Evolutionary conservation across 2,329 filamentous ascomycete species (phyloP).

Genomic region (Coniochaeta hoffmannii): DNA sequence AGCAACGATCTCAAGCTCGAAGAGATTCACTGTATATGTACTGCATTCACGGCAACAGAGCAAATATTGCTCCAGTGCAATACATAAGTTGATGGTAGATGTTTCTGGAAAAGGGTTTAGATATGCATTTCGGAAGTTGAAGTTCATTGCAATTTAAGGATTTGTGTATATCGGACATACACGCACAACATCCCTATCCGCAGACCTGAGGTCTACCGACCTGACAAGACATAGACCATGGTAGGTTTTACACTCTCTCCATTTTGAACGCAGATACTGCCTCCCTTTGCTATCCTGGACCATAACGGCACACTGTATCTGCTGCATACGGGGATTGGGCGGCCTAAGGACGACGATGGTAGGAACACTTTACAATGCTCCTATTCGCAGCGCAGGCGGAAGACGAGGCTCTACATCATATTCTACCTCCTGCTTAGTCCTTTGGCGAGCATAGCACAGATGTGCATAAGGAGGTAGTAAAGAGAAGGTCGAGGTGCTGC

Average conservation of each 20-base stretch:
- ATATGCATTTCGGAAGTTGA: background rate
- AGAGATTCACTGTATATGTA: background rate
- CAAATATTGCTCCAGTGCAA: no score
- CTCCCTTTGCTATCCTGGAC: background rate
- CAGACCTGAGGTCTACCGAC: background rate
- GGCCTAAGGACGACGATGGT: no score
- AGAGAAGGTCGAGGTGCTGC: no score
- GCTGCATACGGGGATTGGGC: no score
- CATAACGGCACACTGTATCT: background rate
- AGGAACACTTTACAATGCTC: no score
- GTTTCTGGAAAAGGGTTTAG: background rate
- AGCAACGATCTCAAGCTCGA: no score
- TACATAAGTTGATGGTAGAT: background rate
- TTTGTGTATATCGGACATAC: background rate
- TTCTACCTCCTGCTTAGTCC: no score
- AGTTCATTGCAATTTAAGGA: background rate
- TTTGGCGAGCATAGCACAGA: no score
- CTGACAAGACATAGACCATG: background rate
- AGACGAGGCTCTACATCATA: no score
- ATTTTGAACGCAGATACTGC: background rate
- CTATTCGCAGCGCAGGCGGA: no score
- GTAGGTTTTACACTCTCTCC: background rate
- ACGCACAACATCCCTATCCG: background rate
- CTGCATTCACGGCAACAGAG: no score
- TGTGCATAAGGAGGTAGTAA: no score